phyloP scores from a whole-genome alignment of 495 filamentous ascomycete species.

The Penicillium salamii region DNA sequence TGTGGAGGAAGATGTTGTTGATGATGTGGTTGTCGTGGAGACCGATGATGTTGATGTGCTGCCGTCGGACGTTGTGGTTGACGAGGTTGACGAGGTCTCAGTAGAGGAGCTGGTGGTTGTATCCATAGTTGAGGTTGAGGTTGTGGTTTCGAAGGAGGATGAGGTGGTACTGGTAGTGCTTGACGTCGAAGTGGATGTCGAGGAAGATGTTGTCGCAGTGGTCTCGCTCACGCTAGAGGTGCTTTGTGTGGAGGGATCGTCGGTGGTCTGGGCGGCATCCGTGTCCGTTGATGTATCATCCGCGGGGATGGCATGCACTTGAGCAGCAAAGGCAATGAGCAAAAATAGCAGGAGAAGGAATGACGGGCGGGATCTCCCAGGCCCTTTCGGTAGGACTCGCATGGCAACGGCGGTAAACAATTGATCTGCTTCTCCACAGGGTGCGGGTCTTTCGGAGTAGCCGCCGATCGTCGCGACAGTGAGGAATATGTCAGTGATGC shows the following conservation, averaged over 20 bases:
- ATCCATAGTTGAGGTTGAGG: conserved; percentile 24
- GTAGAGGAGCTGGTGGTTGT: conserved; percentile 24
- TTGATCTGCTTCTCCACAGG: conserved; percentile 24
- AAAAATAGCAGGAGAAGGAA: conserved; percentile 23
- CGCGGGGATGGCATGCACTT: conserved; percentile 20
- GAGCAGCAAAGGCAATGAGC: conserved; percentile 20
- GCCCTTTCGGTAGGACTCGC: conserved; percentile 22
- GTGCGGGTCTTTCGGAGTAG: conserved; percentile 24
- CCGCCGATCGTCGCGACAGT: conserved; percentile 12
- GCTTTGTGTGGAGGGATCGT: conserved; percentile 26
- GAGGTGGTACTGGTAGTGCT: conserved; percentile 16
- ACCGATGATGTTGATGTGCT: conserved; percentile 20
- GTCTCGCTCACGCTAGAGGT: conserved; percentile 19
- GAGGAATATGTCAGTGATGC: conserved; percentile 1
- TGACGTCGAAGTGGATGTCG: conserved; percentile 15
- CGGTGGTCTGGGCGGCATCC: conserved; percentile 27
- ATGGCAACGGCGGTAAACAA: conserved; percentile 21
- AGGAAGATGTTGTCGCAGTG: conserved; percentile 13
- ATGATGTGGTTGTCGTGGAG: conserved; percentile 26
- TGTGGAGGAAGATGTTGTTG: conserved; percentile 28
- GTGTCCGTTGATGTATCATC: conserved; percentile 15
- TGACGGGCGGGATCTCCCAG: conserved; percentile 23
- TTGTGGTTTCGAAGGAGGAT: conserved; percentile 14
- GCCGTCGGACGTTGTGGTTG: conserved; percentile 11
- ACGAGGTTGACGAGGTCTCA: conserved; percentile 17